Base-by-base conservation (phyloP, 352 stramenopile genomes). In the Hyaloperonospora arabidopsidis region DNA sequence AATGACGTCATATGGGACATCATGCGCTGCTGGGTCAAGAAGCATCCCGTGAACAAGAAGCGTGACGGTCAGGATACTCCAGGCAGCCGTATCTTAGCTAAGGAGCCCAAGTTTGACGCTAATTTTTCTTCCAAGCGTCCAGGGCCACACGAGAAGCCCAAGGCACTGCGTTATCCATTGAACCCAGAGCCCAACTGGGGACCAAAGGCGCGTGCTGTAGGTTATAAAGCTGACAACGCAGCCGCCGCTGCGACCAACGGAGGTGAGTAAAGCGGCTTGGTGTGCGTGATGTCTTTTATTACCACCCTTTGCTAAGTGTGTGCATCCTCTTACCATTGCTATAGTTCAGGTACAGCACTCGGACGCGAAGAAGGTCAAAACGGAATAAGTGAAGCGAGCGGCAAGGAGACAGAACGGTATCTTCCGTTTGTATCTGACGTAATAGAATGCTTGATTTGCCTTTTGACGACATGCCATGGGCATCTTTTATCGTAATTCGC, bases 1-100 rank as follows among this genome's bases (percentile, higher is more conserved):
- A 97, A 96, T 67, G 71, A 95, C 52, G 87, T 99, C 6, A 76
- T 99, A 45, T 99, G 96, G 95, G 97, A 99, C 70, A 91, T 99
- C 52, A 91, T 99, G 75, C 78, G 95, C 58, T 93, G 81, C 57
- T 99, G 93, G 92, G 92, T 96, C 12, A 95, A 97, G 66, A 85
- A 96, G 51, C 78, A 98, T 76, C 95, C 95, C 18, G 65, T 97
- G 19, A 86, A 86, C 59, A 91, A 91, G 65, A 95, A 96, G 61
- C 82, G 81, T 17, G 78, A 91, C 40, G 65, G 72, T 21, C 66
- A 93, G 51, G 76, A 93, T 54, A 81, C 81, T 19, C 59, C 88
- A 2, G 77, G 86, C 53, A 72, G 68, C 50, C 86, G 91, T 29
- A 97, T 97, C 65, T 55, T 97, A 18, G 68, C 83, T 11, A 87